phyloP scores from a whole-genome alignment of 106 monocot species.

The Amphibolis antarctica region DNA sequence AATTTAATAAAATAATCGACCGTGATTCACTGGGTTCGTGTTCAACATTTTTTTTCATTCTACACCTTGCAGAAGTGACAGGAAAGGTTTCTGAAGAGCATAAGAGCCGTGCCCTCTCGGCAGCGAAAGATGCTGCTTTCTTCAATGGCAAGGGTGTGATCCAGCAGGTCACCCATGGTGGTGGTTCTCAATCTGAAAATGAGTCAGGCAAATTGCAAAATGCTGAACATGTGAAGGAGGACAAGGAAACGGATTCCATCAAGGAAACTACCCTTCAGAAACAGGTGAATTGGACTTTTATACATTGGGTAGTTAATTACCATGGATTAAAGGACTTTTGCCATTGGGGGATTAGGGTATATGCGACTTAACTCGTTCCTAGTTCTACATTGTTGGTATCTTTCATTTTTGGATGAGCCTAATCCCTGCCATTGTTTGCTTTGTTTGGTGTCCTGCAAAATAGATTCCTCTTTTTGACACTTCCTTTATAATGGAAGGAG shows the following conservation, averaged over 20 bases:
- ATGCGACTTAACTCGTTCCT: not conserved
- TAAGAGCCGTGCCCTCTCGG: constrained; percentile 10
- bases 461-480: too few relatives aligned
- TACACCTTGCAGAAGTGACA: constrained; percentile 6
- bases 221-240: not conserved
- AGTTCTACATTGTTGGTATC: not conserved
- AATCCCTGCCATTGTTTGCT: not conserved
- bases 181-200: not conserved
- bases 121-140: constrained; percentile 1
- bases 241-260: not conserved
- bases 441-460: too few relatives aligned
- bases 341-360: not conserved
- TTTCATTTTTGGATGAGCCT: not conserved
- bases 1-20: not conserved
- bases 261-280: not conserved
- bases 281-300: not conserved
- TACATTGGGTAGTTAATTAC: not conserved
- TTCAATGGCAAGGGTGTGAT: constrained; percentile 1
- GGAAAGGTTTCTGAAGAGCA: constrained; percentile 1
- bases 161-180: not conserved
- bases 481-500: too few relatives aligned
- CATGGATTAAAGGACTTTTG: not conserved
- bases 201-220: not conserved
- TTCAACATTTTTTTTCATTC: not conserved
- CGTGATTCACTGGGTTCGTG: not conserved